Conservation (phyloP, 2,329 filamentous ascomycete species). For the Sporothrix schenckii region DNA sequence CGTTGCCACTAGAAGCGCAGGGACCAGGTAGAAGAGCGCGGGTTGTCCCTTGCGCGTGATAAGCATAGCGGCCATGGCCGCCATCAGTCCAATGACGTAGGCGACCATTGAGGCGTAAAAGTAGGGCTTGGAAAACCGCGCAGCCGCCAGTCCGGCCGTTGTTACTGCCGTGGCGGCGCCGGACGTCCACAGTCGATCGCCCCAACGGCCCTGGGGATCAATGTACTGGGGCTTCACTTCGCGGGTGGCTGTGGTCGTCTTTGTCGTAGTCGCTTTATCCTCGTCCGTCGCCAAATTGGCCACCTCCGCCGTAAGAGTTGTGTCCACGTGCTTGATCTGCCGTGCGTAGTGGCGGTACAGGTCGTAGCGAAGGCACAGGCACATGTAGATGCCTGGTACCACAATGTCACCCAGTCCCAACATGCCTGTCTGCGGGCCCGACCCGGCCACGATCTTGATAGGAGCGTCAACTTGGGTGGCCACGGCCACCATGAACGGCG, state of each 20-base stretch:
- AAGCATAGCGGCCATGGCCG: slow-evolving; percentile 75
- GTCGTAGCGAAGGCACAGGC: slow-evolving; percentile 86
- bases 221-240: slow-evolving; percentile 57
- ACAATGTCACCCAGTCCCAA: slow-evolving; percentile 94
- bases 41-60: slow-evolving; percentile 82
- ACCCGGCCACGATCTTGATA: slow-evolving; percentile 81
- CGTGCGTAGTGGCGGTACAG: slow-evolving; percentile 79
- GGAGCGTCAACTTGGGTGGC: slow-evolving; percentile 88
- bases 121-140: slow-evolving; percentile 77
- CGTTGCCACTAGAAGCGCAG: slow-evolving; percentile 73
- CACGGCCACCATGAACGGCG: slow-evolving; percentile 83
- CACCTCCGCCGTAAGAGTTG: slow-evolving; percentile 43
- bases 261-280: slow-evolving; percentile 44
- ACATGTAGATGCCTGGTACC: slow-evolving; percentile 87
- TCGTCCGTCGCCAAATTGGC: slow-evolving; percentile 39
- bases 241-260: slow-evolving; percentile 43
- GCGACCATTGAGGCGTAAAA: slow-evolving; percentile 77
- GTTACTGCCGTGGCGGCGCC: slow-evolving; percentile 36
- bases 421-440: slow-evolving; percentile 72
- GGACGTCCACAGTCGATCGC: slow-evolving; percentile 77
- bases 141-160: slow-evolving; percentile 46
- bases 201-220: slow-evolving; percentile 74
- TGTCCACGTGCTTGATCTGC: slow-evolving; percentile 58
- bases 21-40: slow-evolving; percentile 88
- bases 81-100: slow-evolving; percentile 76